Evolutionary conservation across 306 rosid species (phyloP), one percentile per base, ranked within the genome.

Genomic region (Casuarina equisetifolia): DNA sequence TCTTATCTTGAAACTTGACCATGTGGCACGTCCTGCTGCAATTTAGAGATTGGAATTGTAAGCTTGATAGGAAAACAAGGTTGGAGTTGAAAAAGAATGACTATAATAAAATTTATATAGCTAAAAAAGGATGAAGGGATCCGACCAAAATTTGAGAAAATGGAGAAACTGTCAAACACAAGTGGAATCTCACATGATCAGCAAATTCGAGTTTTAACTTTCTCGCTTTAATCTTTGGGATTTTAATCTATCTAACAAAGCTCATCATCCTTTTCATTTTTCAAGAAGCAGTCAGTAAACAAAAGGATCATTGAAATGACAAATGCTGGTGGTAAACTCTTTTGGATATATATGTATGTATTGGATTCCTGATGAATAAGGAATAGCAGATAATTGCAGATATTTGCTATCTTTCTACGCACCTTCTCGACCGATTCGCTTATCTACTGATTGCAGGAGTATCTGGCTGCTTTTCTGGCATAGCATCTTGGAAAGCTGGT

Each of bases 401-500:
- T 63, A 25, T 63, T 8, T 15, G 17, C 69, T 36, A 63, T 63
- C 38, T 58, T 58, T 58, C 39, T 3, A 58, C 36, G 1, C 55
- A 80, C 81, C 75, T 55, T 8, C 67, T n/a, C n/a, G 75, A 72
- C 79, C 36, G 57, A 77, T 69, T 25, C 66, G 62, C 77, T 86
- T 62, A 79, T 52, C 81, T 80, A 68, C 80, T 67, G 68, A 73
- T 20, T 62, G 55, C 52, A 35, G 85, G 44, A 84, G 85, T 81
- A 74, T 94, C 97, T 17, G 93, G 96, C 83, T 94, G 97, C 55
- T 85, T 85, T 70, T 88, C 89, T 11, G 95, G 96, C 70, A 64
- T 78, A 62, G 97, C 93, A 71, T 90, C 90, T 71, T 54, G 79
- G 78, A 90, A 90, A 58, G 87, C 96, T 12, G 91, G 89, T 67